Conservation (phyloP, 257 asterid species). For the Nicotiana knightiana region DNA sequence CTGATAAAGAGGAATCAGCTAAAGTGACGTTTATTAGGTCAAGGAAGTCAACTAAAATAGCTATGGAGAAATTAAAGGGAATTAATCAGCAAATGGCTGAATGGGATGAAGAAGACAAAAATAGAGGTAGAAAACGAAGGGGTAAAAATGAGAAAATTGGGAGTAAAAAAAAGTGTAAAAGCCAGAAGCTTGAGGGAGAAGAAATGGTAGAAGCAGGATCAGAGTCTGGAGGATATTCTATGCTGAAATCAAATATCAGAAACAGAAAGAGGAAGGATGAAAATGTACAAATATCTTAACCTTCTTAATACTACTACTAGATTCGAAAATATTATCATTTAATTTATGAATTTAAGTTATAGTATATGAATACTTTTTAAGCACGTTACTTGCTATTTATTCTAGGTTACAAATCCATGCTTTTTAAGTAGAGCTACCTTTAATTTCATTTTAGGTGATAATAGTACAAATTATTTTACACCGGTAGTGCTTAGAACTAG, state of each 20-base stretch:
- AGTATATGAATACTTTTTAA: too few relatives aligned
- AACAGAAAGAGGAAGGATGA: constrained; percentile 14
- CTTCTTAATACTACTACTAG: not conserved
- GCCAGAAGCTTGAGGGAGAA: not conserved
- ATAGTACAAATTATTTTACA: too few relatives aligned
- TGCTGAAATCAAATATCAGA: constrained; percentile 1
- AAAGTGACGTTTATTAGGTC: not conserved
- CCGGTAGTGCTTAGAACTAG: too few relatives aligned
- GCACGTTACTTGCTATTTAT: too few relatives aligned
- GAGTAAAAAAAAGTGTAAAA: not conserved
- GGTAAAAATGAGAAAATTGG: constrained; percentile 10
- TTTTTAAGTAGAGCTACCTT: too few relatives aligned
- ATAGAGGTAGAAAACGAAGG: too few relatives aligned
- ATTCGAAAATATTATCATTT: not conserved
- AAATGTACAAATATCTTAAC: not conserved
- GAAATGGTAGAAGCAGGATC: constrained; percentile 6
- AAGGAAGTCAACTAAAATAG: not conserved
- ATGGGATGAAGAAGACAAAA: too few relatives aligned
- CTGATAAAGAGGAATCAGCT: not conserved
- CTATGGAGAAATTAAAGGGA: not conserved
- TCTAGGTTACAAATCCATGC: too few relatives aligned
- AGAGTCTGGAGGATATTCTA: not conserved
- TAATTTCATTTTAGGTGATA: too few relatives aligned
- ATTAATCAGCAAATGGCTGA: too few relatives aligned
- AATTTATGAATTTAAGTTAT: not conserved